These are phyloP conservation scores for Myochromella boudieri DNA, from an alignment of 768 basidiomycete species.

Conservation along the genomic window DNA sequence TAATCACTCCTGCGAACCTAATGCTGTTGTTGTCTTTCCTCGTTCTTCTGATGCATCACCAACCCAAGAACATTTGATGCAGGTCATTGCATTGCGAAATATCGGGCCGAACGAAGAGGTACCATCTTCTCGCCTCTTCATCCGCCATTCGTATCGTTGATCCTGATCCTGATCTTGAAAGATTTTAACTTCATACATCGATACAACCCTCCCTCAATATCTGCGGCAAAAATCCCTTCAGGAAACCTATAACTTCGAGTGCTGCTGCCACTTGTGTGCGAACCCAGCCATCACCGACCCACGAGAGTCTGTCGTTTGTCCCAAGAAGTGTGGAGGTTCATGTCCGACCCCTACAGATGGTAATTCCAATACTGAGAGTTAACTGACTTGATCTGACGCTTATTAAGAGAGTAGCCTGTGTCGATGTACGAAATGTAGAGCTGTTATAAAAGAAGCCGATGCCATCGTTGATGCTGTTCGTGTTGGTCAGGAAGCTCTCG, in stretches of 20 bases:
- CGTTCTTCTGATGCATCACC: slow-evolving; percentile 34
- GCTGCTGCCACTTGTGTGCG: slow-evolving; percentile 63
- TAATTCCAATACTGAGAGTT: slow-evolving; percentile 19
- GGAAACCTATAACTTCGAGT: slow-evolving; percentile 80
- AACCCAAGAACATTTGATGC: slow-evolving; percentile 59
- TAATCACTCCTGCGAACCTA: slow-evolving; percentile 88
- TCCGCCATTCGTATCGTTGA: too few relatives aligned
- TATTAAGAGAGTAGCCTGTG: slow-evolving; percentile 45
- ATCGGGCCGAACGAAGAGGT: slow-evolving; percentile 76
- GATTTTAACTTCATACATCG: slow-evolving; percentile 85
- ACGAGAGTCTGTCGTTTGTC: slow-evolving; percentile 69
- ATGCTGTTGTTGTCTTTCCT: slow-evolving; percentile 92
- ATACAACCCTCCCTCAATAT: slow-evolving; percentile 67
- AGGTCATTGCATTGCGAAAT: slow-evolving; percentile 68
- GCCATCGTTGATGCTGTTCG: slow-evolving; percentile 62
- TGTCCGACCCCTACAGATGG: slow-evolving; percentile 65
- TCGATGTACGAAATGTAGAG: slow-evolving; percentile 56
- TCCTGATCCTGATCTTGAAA: slow-evolving; percentile 25
- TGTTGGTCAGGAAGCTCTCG: slow-evolving; percentile 71
- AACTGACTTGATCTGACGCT: not conserved
- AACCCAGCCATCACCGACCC: slow-evolving; percentile 45
- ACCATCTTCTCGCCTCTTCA: not conserved
- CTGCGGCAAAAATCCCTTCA: slow-evolving; percentile 56
- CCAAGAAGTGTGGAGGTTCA: slow-evolving; percentile 63
- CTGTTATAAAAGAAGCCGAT: slow-evolving; percentile 46